These are phyloP conservation scores for Dactylis glomerata DNA, from an alignment of 176 grass and related monocot species.

Conservation along the genomic window DNA sequence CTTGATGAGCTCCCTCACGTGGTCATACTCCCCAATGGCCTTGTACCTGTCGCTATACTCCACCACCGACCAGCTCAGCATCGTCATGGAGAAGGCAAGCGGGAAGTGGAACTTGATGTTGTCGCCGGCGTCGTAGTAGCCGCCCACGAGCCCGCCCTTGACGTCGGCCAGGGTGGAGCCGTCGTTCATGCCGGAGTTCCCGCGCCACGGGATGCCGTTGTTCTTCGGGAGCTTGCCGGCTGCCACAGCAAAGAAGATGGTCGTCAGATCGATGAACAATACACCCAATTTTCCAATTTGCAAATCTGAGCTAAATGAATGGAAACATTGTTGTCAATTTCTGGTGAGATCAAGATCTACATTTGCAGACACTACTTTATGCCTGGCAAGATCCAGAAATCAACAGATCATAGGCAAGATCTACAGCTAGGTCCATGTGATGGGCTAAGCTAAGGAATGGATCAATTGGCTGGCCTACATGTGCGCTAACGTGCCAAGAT, in stretches of 20 bases:
- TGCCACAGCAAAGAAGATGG: constrained; percentile 12
- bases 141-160: constrained; percentile 81
- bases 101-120: constrained; percentile 99
- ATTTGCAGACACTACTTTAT: not conserved
- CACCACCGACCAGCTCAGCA: constrained; percentile 94
- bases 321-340: not conserved
- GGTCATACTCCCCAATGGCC: constrained; percentile 84
- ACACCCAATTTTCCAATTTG: not conserved
- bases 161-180: constrained; percentile 54
- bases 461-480: constrained; percentile 36
- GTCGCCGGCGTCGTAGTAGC: constrained; percentile 96
- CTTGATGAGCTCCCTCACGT: constrained; percentile 88
- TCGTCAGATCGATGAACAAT: not conserved
- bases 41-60: constrained; percentile 92
- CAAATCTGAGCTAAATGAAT: not conserved
- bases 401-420: not conserved
- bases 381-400: not conserved
- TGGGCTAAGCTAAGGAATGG: not conserved
- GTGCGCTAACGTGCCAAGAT: constrained; percentile 30
- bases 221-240: constrained; percentile 88
- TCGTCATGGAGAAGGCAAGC: constrained; percentile 93
- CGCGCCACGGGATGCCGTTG: constrained; percentile 81
- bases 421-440: not conserved
- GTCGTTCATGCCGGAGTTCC: constrained; percentile 65
- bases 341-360: not conserved